phyloP scores from a whole-genome alignment of 306 rosid species.

The Lathyrus tuberosus region DNA sequence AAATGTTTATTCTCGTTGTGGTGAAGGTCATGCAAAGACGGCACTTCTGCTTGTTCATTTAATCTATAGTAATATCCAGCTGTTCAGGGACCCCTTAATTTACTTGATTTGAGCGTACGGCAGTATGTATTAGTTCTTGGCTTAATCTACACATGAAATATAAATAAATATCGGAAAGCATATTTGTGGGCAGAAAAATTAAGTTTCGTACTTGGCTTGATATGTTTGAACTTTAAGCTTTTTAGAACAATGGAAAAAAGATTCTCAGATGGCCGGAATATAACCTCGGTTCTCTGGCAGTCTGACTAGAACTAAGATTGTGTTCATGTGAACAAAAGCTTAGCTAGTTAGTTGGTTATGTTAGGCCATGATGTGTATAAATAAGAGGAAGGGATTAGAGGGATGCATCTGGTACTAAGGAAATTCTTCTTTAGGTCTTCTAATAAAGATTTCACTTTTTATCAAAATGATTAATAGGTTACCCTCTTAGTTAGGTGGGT shows the following conservation, averaged over 20 bases:
- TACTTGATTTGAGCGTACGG: not conserved
- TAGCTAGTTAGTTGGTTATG: not conserved
- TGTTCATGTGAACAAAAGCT: not conserved
- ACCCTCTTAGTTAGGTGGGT: slow-evolving; percentile 1
- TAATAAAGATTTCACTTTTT: not conserved
- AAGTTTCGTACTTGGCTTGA: not conserved
- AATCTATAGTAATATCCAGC: not conserved
- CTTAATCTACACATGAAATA: not conserved
- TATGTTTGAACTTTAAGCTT: not conserved
- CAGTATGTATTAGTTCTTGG: not conserved
- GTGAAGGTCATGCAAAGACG: not conserved
- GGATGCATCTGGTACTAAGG: not conserved
- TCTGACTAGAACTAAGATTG: not conserved
- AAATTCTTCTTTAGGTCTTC: not conserved
- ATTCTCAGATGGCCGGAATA: not conserved
- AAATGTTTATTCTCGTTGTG: not conserved
- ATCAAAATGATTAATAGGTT: not conserved
- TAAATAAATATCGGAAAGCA: not conserved
- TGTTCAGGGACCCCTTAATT: slow-evolving; percentile 10
- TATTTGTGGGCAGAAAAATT: not conserved
- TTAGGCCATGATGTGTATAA: not conserved
- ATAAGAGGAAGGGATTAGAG: slow-evolving; percentile 7
- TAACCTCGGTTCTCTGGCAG: not conserved
- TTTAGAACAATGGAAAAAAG: not conserved
- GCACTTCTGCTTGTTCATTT: not conserved